phyloP scores from a whole-genome alignment of 2,329 filamentous ascomycete genomes.

The Pestalotiopsis sp. region DNA sequence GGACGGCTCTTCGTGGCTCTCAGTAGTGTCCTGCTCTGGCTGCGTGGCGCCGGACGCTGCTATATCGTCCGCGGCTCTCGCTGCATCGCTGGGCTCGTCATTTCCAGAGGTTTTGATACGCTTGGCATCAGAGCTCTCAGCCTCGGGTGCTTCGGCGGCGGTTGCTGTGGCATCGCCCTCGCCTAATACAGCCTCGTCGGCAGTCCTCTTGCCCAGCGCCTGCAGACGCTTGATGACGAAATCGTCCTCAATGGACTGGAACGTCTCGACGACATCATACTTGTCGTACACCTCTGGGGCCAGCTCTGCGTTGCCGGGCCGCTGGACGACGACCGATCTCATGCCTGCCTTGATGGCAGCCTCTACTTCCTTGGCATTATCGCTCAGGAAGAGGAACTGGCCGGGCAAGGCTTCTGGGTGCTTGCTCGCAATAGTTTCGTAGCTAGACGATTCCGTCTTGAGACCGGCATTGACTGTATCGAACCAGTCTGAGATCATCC shows the following conservation, averaged over 20 bases:
- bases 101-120: background rate
- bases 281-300: slow-evolving; percentile 47
- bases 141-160: background rate
- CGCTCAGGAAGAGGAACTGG: slow-evolving; percentile 78
- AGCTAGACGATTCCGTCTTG: slow-evolving; percentile 71
- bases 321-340: slow-evolving; percentile 62
- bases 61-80: background rate
- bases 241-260: slow-evolving; percentile 27
- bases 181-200: slow-evolving; percentile 3
- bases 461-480: slow-evolving; percentile 81
- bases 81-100: background rate
- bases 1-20: background rate
- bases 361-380: slow-evolving; percentile 73
- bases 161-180: slow-evolving; percentile 1
- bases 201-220: slow-evolving; percentile 16
- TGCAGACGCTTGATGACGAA: slow-evolving; percentile 21
- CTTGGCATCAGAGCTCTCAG: slow-evolving; percentile 7
- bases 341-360: slow-evolving; percentile 67
- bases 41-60: background rate
- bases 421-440: slow-evolving; percentile 62
- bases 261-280: slow-evolving; percentile 31
- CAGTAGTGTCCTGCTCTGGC: background rate
- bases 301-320: slow-evolving; percentile 73
- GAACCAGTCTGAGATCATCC: slow-evolving; percentile 68
- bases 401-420: slow-evolving; percentile 47